Evolutionary conservation across 352 stramenopile genomes (phyloP), one percentile per base, ranked within the genome.

Genomic region (Phytophthora pistaciae): DNA sequence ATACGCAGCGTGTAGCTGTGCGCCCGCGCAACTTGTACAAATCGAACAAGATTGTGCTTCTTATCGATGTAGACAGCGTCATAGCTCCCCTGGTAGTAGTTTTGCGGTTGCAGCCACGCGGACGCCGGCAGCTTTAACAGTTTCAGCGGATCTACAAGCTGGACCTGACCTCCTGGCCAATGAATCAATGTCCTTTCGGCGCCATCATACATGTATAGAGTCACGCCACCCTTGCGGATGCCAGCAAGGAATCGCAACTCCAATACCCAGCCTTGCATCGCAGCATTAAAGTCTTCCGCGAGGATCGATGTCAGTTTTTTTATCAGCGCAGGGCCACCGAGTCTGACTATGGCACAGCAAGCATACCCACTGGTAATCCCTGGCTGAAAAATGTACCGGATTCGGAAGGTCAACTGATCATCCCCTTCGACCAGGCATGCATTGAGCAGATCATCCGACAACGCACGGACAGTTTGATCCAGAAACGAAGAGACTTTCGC

Each of bases 231-330:
- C 18, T 40, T 49, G 11, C 48, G 36, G 29, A 66, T 40, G 5
- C 31, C 18, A 33, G 60, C 33, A 40, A 65, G 56, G 58, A 65
- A 49, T 10, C 36, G 36, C 27, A 65, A 57, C 29, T 65, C 58
- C 58, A 65, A 25, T 16, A 65, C 44, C 40, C 58, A 57, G 31
- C 58, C 44, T 18, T 64, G 27, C 54, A 60, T 50, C 18, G n/a
- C 31, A 52, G 56, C 9, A 44, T 38, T 63, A 1, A 23, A 55
- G 5, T 46, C 56, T 31, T 53, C 5, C 44, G 5, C 18, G 11
- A 61, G 36, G n/a, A 61, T 20, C n/a, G 9, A 29, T 5, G 36
- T 8, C 3, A 50, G 7, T 1, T 9, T 61, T 38, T 52, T 61
- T 5, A 63, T 42, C 38, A 63, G 13, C 16, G 5, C 14, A 20